Conservation (phyloP, 1,139 yeast species). For the Candida tetrigidarum region DNA sequence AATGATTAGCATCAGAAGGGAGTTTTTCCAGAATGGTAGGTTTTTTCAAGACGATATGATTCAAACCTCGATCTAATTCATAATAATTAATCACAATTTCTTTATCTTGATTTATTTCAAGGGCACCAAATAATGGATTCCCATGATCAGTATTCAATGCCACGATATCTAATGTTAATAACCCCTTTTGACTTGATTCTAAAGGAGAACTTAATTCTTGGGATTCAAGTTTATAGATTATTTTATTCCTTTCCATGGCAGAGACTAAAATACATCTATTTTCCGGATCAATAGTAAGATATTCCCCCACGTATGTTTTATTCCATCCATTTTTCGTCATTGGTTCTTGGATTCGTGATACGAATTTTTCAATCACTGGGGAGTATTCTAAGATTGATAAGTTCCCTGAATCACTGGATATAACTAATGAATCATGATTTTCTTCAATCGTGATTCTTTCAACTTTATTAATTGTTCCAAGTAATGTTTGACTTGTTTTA, state of each 20-base stretch:
- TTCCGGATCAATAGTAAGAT: conserved; percentile 72
- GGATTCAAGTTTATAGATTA: conserved; percentile 51
- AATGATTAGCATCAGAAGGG: conserved; percentile 32
- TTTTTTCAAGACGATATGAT: conserved; percentile 61
- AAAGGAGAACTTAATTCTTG: conserved; percentile 70
- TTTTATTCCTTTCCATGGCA: conserved; percentile 73
- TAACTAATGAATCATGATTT: conserved; percentile 57
- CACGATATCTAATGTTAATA: conserved; percentile 57
- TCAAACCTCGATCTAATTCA: conserved; percentile 85
- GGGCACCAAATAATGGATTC: conserved; percentile 81
- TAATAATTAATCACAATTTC: conserved; percentile 57
- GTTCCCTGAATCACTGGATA: conserved; percentile 85
- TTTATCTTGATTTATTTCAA: conserved; percentile 52
- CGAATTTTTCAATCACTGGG: conserved; percentile 41
- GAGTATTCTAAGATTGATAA: conserved; percentile 60
- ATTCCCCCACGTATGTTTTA: conserved; percentile 77
- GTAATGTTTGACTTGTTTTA: conserved; percentile 49
- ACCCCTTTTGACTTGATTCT: conserved; percentile 59
- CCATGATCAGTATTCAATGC: conserved; percentile 79
- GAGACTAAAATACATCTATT: conserved; percentile 73
- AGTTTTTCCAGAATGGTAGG: conserved; percentile 40
- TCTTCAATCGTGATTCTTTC: conserved; percentile 56
- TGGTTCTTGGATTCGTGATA: conserved; percentile 63
- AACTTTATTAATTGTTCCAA: conserved; percentile 63
- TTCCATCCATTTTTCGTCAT: conserved; percentile 77